Base-by-base conservation (phyloP, 768 basidiomycete species). In the Cystobasidium tubakii region DNA sequence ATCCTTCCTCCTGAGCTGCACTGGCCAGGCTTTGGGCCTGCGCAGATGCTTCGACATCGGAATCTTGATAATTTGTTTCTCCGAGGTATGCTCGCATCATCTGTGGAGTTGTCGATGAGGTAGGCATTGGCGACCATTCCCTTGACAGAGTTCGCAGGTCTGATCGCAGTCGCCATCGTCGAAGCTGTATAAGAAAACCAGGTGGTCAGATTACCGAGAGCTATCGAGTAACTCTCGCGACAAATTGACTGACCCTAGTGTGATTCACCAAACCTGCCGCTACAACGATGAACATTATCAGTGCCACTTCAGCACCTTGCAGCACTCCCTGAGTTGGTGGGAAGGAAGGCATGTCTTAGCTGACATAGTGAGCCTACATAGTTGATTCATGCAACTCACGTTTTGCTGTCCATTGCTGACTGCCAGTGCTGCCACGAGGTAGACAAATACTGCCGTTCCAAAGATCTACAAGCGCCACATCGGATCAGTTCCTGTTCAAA, bases 111-210 rank as follows among this genome's bases (percentile, higher is more conserved):
- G 29, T 55, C 25, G 50, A 53, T 23, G 55, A 27, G 7, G 69
- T 60, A 15, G 69, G 69, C 25, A 62, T 21, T 1, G 69, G 69
- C 25, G 69, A 71, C 69, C 69, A 71, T 19, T 71, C 69, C 13
- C 69, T 54, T 13, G 53, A 33, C n/a, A 71, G 36, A 4, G 33
- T 42, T 6, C 69, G 50, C 33, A 71, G 36, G 10, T 33, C 36
- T 10, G 33, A 29, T 60, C n/a, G 69, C 7, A 55, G 42, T 27
- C 29, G n/a, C 69, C 69, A 71, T 21, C 69, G 54, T 13, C 66
- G 43, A 3, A 67, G 6, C 66, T 65, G n/a, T n/a, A n/a, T n/a
- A n/a, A n/a, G n/a, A n/a, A n/a, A n/a, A n/a, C n/a, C n/a, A n/a
- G n/a, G n/a, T n/a, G n/a, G n/a, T n/a, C n/a, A n/a, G n/a, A n/a